Base-by-base conservation (phyloP, 345 rosid genomes). In the Leavenworthia alabamica region DNA sequence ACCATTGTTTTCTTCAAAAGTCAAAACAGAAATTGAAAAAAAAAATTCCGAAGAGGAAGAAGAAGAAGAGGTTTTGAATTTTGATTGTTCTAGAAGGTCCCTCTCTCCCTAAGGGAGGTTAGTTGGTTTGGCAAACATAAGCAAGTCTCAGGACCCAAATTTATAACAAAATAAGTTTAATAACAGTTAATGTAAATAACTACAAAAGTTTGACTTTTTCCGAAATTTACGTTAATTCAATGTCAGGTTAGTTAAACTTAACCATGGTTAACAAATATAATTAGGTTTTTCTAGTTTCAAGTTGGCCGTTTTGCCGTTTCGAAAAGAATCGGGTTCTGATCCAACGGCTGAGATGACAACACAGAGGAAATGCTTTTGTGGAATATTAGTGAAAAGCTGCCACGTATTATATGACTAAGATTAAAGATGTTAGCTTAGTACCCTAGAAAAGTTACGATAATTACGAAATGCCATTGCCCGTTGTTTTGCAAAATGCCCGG, bases 81-180 rank as follows among this genome's bases (percentile, higher is more conserved):
- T 13, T 13, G 8, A 8, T 29, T 41, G 0, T 5, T 17, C 3
- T 13, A 2, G 54, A 56, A 43, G 47, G 66, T n/a, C n/a, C n/a
- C n/a, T n/a, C n/a, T n/a, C n/a, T 8, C 36, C 33, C 41, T 43
- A 43, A 49, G 75, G 41, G 55, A 63, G 45, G 56, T 71, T n/a
- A n/a, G n/a, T n/a, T 71, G 70, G 70, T 71, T 64, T 61, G 70
- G 75, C 75, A 71, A 71, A 71, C 75, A 66, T 71, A n/a, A 64
- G 66, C 26, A 66, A 71, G 70, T 64, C 60, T 71, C 70, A 41
- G 60, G 35, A 56, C 57, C 60, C 54, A 3, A 57, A 71, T 71
- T 71, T 71, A 71, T 71, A 71, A 20, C 60, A 56, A 33, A 45
- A 49, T 59, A 9, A 15, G n/a, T 4, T n/a, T 53, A 17, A 57